Evolutionary conservation across 2,329 filamentous ascomycete species (phyloP).

Genomic region (Colletotrichum musae): DNA sequence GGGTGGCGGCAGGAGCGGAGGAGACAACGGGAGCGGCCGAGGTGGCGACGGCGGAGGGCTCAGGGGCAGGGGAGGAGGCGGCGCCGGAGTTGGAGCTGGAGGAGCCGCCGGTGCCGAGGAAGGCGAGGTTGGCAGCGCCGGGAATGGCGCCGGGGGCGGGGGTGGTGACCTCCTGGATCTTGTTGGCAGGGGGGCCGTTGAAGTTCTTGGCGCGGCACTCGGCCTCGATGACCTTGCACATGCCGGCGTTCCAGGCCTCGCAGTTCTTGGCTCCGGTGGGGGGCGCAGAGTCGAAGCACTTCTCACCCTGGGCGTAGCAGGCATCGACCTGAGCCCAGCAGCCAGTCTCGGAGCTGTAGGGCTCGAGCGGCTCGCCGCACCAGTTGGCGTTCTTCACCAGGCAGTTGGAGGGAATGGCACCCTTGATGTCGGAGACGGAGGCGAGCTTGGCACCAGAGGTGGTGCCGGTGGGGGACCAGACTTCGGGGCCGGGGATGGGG

Average conservation of each 20-base stretch:
- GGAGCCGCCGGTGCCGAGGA: slow-evolving; percentile 27
- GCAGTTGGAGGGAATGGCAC: slow-evolving; percentile 68
- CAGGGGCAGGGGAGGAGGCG: slow-evolving; percentile 1
- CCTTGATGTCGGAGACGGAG: slow-evolving; percentile 51
- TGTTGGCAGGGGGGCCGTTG: slow-evolving; percentile 63
- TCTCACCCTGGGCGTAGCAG: slow-evolving; percentile 71
- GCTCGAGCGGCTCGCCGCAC: slow-evolving; percentile 74
- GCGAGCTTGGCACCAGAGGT: slow-evolving; percentile 21
- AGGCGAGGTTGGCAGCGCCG: slow-evolving; percentile 43
- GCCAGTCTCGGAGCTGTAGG: slow-evolving; percentile 67
- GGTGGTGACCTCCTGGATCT: slow-evolving; percentile 52
- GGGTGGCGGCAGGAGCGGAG: not conserved
- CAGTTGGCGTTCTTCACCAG: slow-evolving; percentile 80
- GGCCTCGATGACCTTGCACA: slow-evolving; percentile 67
- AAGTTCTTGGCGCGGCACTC: slow-evolving; percentile 60
- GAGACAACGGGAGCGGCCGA: slow-evolving; percentile 5
- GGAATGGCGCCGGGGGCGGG: slow-evolving; percentile 53
- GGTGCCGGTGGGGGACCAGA: slow-evolving; percentile 60
- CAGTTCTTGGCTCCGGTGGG: slow-evolving; percentile 74
- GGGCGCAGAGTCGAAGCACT: slow-evolving; percentile 72
- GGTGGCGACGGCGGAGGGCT: slow-evolving; percentile 16
- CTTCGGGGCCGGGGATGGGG: slow-evolving; percentile 69
- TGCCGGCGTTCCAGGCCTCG: slow-evolving; percentile 69
- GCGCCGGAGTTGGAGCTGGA: slow-evolving; percentile 23
- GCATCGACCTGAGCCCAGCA: slow-evolving; percentile 72